These are phyloP conservation scores for Primulina eburnea DNA, from an alignment of 257 asterid species.

Conservation along the genomic window DNA sequence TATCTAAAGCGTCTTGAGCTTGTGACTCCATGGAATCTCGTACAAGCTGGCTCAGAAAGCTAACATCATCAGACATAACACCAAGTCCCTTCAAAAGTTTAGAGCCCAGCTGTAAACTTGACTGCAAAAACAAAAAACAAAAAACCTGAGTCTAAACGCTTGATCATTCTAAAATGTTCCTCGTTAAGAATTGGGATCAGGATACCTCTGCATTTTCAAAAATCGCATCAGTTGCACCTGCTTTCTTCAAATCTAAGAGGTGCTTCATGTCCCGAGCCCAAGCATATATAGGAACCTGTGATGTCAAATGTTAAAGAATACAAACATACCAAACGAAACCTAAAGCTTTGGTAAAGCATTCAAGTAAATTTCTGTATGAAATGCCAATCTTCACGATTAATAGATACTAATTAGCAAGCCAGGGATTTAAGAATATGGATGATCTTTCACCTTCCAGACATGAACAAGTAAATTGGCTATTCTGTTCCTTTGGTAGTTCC, in stretches of 20 bases:
- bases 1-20: slow-evolving; percentile 70
- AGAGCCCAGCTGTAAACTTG: slow-evolving; percentile 97
- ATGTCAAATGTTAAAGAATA: slow-evolving; percentile 19
- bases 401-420: slow-evolving; percentile 3
- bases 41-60: slow-evolving; percentile 64
- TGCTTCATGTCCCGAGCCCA: slow-evolving; percentile 90
- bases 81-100: slow-evolving; percentile 88
- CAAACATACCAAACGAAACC: not conserved
- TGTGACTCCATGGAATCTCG: slow-evolving; percentile 91
- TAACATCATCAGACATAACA: slow-evolving; percentile 91
- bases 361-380: not conserved
- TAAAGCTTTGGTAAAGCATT: not conserved
- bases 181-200: slow-evolving; percentile 9
- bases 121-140: slow-evolving; percentile 40
- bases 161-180: not conserved
- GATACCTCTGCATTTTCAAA: slow-evolving; percentile 93
- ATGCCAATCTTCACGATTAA: not conserved
- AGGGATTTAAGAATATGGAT: slow-evolving; percentile 4
- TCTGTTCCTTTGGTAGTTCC: not conserved
- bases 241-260: slow-evolving; percentile 80
- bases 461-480: not conserved
- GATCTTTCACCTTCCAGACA: not conserved
- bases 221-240: slow-evolving; percentile 93
- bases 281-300: slow-evolving; percentile 85
- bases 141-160: slow-evolving; percentile 25